These are phyloP conservation scores for Ustilago trichophora DNA, from an alignment of 1,284 basidiomycete genomes.

Conservation along the genomic window DNA sequence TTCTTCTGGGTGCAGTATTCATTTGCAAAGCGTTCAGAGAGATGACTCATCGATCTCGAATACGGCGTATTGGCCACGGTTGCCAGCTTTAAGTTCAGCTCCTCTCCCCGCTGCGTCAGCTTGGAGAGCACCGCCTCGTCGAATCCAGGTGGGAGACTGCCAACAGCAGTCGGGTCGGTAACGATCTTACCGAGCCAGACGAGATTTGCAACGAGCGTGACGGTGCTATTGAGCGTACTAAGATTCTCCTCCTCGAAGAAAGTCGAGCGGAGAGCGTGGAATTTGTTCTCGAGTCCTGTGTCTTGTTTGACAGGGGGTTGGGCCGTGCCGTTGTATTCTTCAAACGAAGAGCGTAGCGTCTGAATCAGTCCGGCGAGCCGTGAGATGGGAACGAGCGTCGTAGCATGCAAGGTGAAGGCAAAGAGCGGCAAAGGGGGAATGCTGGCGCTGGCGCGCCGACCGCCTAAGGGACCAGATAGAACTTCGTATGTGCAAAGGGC, in stretches of 20 bases:
- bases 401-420: constrained; percentile 32
- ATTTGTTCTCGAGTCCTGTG: constrained; percentile 13
- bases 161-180: not conserved
- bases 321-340: constrained; percentile 15
- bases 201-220: constrained; percentile 39
- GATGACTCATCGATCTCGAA: constrained; percentile 22
- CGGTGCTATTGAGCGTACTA: constrained; percentile 30
- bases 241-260: constrained; percentile 43
- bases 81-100: constrained; percentile 25
- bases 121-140: constrained; percentile 16
- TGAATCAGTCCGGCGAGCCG: constrained; percentile 42
- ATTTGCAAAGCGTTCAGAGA: constrained; percentile 33
- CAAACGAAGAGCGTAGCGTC: constrained; percentile 27
- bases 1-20: constrained; percentile 10
- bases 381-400: constrained; percentile 42
- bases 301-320: not conserved
- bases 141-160: constrained; percentile 15
- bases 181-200: constrained; percentile 41
- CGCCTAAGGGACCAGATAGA: constrained; percentile 18
- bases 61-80: constrained; percentile 32
- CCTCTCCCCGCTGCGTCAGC: constrained; percentile 24
- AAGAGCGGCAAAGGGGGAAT: constrained; percentile 19
- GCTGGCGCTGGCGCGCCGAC: constrained; percentile 11
- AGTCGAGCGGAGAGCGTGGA: not conserved
- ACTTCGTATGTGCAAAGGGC: constrained; percentile 32